Percentiles rank a stretch among this genome's conserved stretches.
Evolutionary conservation across 2,329 filamentous ascomycete genomes (phyloP).

Genomic region (Penicillium verrucosum): DNA sequence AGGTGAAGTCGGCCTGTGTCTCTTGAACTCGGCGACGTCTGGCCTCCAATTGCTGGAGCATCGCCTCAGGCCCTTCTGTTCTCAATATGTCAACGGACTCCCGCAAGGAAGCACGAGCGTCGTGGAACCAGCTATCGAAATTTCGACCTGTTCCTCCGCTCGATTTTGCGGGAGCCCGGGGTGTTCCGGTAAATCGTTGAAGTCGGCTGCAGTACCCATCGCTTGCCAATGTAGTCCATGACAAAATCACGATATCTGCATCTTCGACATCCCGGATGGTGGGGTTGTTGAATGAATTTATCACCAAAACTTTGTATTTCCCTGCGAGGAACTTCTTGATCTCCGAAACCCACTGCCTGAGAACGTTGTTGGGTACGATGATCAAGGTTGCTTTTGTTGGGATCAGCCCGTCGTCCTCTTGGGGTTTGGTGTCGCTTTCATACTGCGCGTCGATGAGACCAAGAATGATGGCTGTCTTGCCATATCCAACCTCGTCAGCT

Average conservation of each 20-base stretch:
- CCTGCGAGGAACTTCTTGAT: conserved; percentile 49
- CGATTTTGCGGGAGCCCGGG: conserved; percentile 38
- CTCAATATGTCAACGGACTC: conserved; percentile 40
- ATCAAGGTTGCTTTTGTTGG: conserved; percentile 58
- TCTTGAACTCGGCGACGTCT: conserved; percentile 34
- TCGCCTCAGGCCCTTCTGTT: conserved; percentile 26
- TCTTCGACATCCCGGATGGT: conserved; percentile 46
- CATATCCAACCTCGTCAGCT: conserved; percentile 64
- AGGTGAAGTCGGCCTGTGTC: conserved; percentile 38
- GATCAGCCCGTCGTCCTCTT: conserved; percentile 29
- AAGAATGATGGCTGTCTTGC: conserved; percentile 62
- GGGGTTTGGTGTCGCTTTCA: conserved; percentile 18
- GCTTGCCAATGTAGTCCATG: conserved; percentile 50
- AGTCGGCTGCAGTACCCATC: conserved; percentile 50
- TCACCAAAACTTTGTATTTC: conserved; percentile 45
- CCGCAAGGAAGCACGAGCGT: conserved; percentile 43
- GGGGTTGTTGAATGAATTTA: conserved; percentile 41
- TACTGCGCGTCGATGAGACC: conserved; percentile 50
- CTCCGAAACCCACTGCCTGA: conserved; percentile 58
- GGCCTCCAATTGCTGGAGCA: conserved; percentile 31
- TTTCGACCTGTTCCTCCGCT: conserved; percentile 46
- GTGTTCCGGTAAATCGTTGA: conserved; percentile 50
- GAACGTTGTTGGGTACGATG: conserved; percentile 55
- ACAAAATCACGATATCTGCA: conserved; percentile 56
- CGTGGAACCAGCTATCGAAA: conserved; percentile 54